Base-by-base conservation (phyloP, 2,329 filamentous ascomycete genomes). In the Fusarium sp. region DNA sequence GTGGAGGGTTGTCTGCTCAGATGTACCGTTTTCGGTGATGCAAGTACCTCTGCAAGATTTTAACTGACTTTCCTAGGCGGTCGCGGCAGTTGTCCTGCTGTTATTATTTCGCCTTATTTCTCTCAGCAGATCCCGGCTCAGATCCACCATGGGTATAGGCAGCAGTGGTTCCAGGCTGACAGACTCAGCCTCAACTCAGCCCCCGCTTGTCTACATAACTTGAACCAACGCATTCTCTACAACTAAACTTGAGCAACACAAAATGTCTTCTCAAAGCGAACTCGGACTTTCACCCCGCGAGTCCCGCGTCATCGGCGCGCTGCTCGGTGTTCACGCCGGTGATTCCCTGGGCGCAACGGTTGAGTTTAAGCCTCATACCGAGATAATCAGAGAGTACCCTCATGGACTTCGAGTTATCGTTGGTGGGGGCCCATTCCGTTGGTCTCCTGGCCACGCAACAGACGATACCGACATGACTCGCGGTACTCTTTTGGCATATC, bases 381-480 rank as follows among this genome's bases (percentile, higher is more conserved):
- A 54, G 6, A 81, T 84, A 49, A 68, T 71, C 18, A n/a, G 43
- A 2, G 9, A 57, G 2, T 76, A 81, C 57, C 83, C 83, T n/a
- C 47, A 69, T 2, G 81, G 80, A 18, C 65, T 82, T 5, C 79
- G 79, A 39, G 76, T 80, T 12, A 84, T 85, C 33, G 68, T 82
- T 20, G 83, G 83, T 48, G 83, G 84, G 47, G 84, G 84, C 1
- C 61, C 71, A 3, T 84, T 85, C 58, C 13, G 42, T 21, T 85
- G 83, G 83, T 57, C 78, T 0, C 63, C 78, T 1, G 83, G 84
- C 10, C 78, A 81, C 59, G 83, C 83, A 18, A 84, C 83, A 26
- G 83, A 85, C 69, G 83, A 85, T 68, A 84, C 83, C 2, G 83
- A 85, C 66, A 75, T 85, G 66, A 83, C 81, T 7, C 81, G 83